phyloP scores from a whole-genome alignment of 2,329 filamentous ascomycete genomes.

The Alternaria gaisen region DNA sequence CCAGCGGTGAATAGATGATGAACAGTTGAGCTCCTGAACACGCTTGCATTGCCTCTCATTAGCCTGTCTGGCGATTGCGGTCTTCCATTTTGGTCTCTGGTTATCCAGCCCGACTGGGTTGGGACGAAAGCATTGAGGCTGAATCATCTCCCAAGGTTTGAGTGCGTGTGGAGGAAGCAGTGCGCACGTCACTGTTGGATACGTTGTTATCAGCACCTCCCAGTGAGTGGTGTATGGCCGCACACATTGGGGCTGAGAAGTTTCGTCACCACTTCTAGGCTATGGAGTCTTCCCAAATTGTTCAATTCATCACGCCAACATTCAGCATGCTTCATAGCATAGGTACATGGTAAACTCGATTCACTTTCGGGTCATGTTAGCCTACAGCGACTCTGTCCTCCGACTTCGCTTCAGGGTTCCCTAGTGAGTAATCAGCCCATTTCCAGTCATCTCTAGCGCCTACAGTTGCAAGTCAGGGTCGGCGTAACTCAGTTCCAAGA shows the following conservation, averaged over 20 bases:
- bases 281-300: not conserved
- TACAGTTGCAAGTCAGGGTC: constrained; percentile 2
- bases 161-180: not conserved
- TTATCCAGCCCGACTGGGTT: not conserved
- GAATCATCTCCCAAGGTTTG: not conserved
- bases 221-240: not conserved
- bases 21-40: not conserved
- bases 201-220: not conserved
- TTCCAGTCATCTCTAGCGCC: constrained; percentile 3
- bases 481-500: not conserved
- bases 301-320: not conserved
- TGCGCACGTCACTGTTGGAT: not conserved
- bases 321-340: not conserved
- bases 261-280: not conserved
- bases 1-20: not conserved
- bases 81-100: not conserved
- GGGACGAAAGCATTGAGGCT: not conserved
- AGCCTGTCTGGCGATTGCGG: not conserved
- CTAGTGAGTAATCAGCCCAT: not conserved
- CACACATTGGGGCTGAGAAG: not conserved
- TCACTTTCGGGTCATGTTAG: not conserved
- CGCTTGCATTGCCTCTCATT: not conserved
- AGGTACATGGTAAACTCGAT: not conserved
- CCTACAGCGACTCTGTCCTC: not conserved
- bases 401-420: not conserved